Conservation (phyloP, 257 asterid genomes). For the Agastache rugosa region DNA sequence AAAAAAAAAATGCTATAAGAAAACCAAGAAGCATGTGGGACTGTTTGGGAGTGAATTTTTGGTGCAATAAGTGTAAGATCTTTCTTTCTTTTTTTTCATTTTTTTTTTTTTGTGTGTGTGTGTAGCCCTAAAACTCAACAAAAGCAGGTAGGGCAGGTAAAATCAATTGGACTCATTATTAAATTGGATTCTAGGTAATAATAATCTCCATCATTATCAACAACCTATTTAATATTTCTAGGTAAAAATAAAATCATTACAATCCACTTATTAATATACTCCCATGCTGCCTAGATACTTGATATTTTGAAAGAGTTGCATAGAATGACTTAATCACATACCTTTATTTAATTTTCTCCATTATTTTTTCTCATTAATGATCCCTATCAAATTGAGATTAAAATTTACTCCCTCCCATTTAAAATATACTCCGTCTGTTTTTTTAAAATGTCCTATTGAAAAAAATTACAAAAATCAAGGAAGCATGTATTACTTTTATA, state of each 20-base stretch:
- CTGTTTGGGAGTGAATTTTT: not conserved
- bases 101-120: too few relatives aligned
- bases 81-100: not conserved
- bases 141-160: slow-evolving; percentile 24
- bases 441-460: too few relatives aligned
- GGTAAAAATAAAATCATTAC: not conserved
- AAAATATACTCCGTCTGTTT: too few relatives aligned
- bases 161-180: not conserved
- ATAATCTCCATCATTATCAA: not conserved
- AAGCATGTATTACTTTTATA: too few relatives aligned
- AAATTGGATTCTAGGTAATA: not conserved
- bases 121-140: slow-evolving; percentile 22
- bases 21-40: not conserved
- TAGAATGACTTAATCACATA: not conserved
- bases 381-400: not conserved
- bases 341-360: not conserved
- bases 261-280: not conserved
- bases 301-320: not conserved
- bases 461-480: too few relatives aligned
- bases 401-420: too few relatives aligned
- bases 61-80: slow-evolving; percentile 19
- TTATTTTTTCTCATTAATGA: not conserved
- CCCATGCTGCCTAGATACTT: not conserved
- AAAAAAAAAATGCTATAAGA: not conserved
- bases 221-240: slow-evolving; percentile 3